These are phyloP conservation scores for Cladosporium oxysporum DNA, from an alignment of 2,329 filamentous ascomycete genomes.

Conservation along the genomic window DNA sequence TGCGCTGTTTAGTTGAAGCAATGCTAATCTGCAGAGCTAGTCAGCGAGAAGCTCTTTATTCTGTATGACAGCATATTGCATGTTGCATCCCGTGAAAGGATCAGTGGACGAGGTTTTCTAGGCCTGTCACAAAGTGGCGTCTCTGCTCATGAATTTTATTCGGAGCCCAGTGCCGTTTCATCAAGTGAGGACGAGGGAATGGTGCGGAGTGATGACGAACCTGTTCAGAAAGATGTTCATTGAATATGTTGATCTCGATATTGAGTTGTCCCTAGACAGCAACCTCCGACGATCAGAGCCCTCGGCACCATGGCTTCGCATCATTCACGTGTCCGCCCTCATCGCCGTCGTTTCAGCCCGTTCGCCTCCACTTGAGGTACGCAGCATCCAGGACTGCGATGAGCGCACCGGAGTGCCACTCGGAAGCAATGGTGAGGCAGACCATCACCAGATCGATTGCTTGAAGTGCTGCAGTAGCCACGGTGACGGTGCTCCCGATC, in stretches of 20 bases:
- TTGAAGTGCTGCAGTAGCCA: conserved; percentile 1
- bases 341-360: conserved; percentile 3
- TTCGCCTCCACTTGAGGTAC: not conserved
- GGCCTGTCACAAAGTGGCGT: conserved; percentile 45
- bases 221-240: not conserved
- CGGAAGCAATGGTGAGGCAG: conserved; percentile 3
- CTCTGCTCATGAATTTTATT: conserved; percentile 35
- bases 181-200: conserved; percentile 29
- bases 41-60: conserved; percentile 1
- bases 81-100: conserved; percentile 15
- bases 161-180: conserved; percentile 45
- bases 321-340: not conserved
- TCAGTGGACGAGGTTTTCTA: conserved; percentile 50
- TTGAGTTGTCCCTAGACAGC: not conserved
- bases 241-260: conserved; percentile 2
- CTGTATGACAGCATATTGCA: conserved; percentile 7
- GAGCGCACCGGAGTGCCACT: not conserved
- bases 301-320: not conserved
- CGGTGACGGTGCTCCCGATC: not conserved
- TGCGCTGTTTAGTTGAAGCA: not conserved
- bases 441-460: conserved; percentile 6
- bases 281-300: not conserved
- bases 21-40: conserved; percentile 2
- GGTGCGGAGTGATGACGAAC: conserved; percentile 8
- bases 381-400: conserved; percentile 4